Evolutionary conservation across 495 filamentous ascomycete genomes (phyloP).

Genomic region (Penicillium desertorum): DNA sequence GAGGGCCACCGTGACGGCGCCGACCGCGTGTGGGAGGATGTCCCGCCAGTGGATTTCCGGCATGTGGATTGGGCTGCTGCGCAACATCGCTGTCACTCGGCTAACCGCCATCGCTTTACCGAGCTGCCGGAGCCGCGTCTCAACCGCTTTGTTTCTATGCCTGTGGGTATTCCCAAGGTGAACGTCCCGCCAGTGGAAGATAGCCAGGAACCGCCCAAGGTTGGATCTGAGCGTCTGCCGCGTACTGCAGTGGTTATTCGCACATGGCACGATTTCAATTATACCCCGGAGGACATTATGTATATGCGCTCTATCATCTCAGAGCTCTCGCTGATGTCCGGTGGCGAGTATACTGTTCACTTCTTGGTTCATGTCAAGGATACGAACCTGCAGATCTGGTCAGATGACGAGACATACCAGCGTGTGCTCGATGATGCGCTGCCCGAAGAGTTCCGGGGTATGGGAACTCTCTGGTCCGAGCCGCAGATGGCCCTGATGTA

Average conservation of each 20-base stretch:
- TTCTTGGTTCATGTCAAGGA: slow-evolving; percentile 69
- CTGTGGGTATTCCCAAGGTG: slow-evolving; percentile 33
- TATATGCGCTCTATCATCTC: slow-evolving; percentile 59
- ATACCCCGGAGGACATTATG: slow-evolving; percentile 51
- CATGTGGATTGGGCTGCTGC: slow-evolving; percentile 71
- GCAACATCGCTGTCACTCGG: slow-evolving; percentile 65
- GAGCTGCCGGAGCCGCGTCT: slow-evolving; percentile 41
- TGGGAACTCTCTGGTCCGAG: slow-evolving; percentile 89
- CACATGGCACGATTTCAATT: slow-evolving; percentile 62
- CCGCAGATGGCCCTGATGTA: slow-evolving; percentile 88
- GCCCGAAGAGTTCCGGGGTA: slow-evolving; percentile 82
- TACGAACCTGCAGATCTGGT: slow-evolving; percentile 63
- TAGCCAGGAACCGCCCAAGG: slow-evolving; percentile 13
- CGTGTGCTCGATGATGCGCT: slow-evolving; percentile 67
- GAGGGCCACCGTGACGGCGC: slow-evolving; percentile 75
- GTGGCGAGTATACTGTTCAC: slow-evolving; percentile 62
- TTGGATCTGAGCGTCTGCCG: slow-evolving; percentile 41
- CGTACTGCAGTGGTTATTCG: slow-evolving; percentile 62
- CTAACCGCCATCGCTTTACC: slow-evolving; percentile 73
- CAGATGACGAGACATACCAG: slow-evolving; percentile 61
- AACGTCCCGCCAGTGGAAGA: slow-evolving; percentile 14
- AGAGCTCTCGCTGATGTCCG: slow-evolving; percentile 61
- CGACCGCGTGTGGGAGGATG: slow-evolving; percentile 69
- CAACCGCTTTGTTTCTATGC: slow-evolving; percentile 49
- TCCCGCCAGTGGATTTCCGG: slow-evolving; percentile 69